Evolutionary conservation across 257 asterid genomes (phyloP).

Genomic region (Hygrophila difformis): DNA sequence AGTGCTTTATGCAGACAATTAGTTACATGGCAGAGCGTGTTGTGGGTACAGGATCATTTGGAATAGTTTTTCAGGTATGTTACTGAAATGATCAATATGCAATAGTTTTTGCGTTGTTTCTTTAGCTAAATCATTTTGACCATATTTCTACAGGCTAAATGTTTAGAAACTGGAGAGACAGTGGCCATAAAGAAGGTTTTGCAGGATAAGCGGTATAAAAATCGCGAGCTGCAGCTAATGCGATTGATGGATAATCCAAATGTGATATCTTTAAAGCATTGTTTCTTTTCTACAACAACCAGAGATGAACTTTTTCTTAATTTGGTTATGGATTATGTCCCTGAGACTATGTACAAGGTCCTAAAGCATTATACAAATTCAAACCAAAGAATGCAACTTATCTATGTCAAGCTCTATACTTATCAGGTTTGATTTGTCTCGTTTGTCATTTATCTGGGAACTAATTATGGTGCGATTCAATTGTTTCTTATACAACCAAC

Average conservation of each 20-base stretch:
- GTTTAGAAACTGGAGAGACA: background rate
- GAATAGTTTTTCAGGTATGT: slow-evolving; percentile 38
- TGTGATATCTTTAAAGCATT: slow-evolving; percentile 1
- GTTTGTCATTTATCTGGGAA: background rate
- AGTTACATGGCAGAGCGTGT: slow-evolving; percentile 49
- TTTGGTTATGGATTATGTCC: too few relatives aligned
- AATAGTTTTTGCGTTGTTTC: background rate
- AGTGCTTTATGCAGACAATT: slow-evolving; percentile 18
- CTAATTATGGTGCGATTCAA: too few relatives aligned
- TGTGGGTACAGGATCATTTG: slow-evolving; percentile 48
- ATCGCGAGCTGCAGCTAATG: slow-evolving; percentile 1
- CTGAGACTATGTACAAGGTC: background rate
- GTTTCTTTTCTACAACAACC: slow-evolving; percentile 9
- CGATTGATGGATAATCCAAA: background rate
- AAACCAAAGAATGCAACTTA: slow-evolving; percentile 3
- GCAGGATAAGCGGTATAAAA: too few relatives aligned
- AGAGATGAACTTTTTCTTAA: slow-evolving; percentile 1
- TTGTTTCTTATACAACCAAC: too few relatives aligned
- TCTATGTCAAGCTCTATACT: slow-evolving; percentile 2
- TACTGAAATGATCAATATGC: background rate
- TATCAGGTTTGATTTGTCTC: background rate
- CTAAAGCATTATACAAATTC: background rate
- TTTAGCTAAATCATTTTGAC: too few relatives aligned
- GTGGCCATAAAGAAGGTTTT: too few relatives aligned
- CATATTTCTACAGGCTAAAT: background rate